Evolutionary conservation across 306 rosid genomes (phyloP).

Genomic region (Rosa lucieae): DNA sequence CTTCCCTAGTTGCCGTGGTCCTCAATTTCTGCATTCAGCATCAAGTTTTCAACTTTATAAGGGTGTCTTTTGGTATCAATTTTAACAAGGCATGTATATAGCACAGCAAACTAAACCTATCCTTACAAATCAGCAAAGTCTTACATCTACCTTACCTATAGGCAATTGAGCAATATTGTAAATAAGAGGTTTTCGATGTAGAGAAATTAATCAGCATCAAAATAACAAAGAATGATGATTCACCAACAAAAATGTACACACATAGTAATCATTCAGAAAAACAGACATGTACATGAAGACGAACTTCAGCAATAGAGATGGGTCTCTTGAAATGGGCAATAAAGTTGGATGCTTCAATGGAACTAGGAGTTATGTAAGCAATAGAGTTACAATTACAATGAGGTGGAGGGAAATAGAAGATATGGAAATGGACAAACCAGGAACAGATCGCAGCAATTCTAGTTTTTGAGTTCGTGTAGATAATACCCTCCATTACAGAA

Average conservation of each 20-base stretch:
- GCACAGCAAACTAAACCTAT: not conserved
- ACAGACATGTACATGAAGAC: not conserved
- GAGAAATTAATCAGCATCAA: not conserved
- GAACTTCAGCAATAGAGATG: not conserved
- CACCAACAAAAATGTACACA: not conserved
- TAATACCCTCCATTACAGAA: slow-evolving; percentile 15
- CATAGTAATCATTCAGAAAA: not conserved
- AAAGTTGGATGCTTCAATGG: not conserved
- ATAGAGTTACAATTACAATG: not conserved
- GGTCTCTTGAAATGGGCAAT: not conserved
- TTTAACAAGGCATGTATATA: not conserved
- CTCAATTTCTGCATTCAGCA: slow-evolving; percentile 57
- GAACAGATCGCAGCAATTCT: slow-evolving; percentile 13
- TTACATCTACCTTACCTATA: not conserved
- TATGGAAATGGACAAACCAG: slow-evolving; percentile 41
- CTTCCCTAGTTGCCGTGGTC: slow-evolving; percentile 39
- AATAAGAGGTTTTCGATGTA: slow-evolving; percentile 2
- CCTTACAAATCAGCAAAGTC: not conserved
- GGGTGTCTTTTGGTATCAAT: not conserved
- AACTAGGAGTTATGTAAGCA: not conserved
- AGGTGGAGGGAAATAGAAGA: not conserved
- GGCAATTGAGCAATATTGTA: not conserved
- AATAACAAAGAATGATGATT: not conserved
- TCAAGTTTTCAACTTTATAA: not conserved
- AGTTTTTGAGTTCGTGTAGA: slow-evolving; percentile 15